Evolutionary conservation across 108 stramenopile genomes (phyloP), one percentile per base, ranked within the genome.

Genomic region (Asterionellopsis glacialis): DNA sequence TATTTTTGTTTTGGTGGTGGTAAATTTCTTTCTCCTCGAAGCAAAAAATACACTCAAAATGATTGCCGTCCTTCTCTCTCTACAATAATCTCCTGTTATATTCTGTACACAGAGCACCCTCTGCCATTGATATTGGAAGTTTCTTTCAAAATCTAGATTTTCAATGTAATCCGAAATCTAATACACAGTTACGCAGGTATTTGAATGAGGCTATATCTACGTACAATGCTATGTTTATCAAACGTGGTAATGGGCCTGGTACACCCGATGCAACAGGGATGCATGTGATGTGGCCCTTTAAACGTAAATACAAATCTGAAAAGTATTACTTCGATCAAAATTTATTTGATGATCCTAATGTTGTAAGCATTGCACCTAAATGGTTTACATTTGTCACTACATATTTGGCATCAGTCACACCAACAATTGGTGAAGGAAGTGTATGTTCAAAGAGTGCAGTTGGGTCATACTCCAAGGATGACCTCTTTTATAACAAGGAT

Each of bases 201-300:
- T 56, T 10, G 4, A 24, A 18, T 41, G 33, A 33, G 23, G 64
- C 54, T 16, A 28, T 16, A 39, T 21, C 55, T 56, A 43, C 54
- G 4, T 57, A 65, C 55, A 41, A 18, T 27, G 55, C 5, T 45
- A 54, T 47, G 62, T 63, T 54, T 33, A 22, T 52, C 11, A 28
- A n/a, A 11, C 27, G 51, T 18, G 69, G 49, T 28, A 21, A 45
- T 53, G 61, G 54, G 11, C 64, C 52, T 23, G 56, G 64, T 40
- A 71, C 61, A 55, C 38, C 28, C 41, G 51, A 39, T 21, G 39
- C n/a, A 45, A 58, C 59, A 18, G 58, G 51, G n/a, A 72, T 66
- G 71, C 52, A 18, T 49, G 45, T 45, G 19, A 14, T 48, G 9
- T 48, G 45, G 43, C 59, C 59, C 7, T 50, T 38, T 16, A 41